phyloP scores from a whole-genome alignment of 2,329 filamentous ascomycete genomes.

The Ophiostoma sp. region DNA sequence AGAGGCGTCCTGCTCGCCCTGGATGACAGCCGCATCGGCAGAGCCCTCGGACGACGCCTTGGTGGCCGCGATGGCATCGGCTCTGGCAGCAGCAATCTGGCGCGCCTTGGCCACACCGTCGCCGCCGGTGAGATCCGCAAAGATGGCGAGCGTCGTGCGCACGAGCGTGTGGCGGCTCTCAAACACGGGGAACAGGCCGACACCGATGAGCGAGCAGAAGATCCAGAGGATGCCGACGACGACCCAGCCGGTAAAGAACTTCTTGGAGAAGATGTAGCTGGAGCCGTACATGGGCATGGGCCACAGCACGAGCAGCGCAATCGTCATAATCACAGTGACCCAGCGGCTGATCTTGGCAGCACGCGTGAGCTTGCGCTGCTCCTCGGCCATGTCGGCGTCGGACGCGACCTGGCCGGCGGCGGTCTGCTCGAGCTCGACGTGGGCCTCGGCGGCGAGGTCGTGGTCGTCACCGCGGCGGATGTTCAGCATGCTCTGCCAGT shows the following conservation, averaged over 20 bases:
- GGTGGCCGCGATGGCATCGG: constrained; percentile 14
- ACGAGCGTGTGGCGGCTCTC: constrained; percentile 66
- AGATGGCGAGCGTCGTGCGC: constrained; percentile 57
- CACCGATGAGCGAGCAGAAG: constrained; percentile 64
- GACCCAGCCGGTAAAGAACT: constrained; percentile 79
- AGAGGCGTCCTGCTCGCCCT: constrained; percentile 2
- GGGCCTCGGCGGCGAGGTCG: constrained; percentile 63
- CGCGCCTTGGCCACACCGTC: constrained; percentile 29
- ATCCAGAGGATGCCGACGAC: constrained; percentile 74
- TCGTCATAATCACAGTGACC: constrained; percentile 31
- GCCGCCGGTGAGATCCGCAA: constrained; percentile 52
- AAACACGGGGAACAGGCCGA: constrained; percentile 75
- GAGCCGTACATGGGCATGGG: constrained; percentile 87
- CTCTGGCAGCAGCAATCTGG: constrained; percentile 26
- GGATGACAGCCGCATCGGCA: constrained; percentile 9
- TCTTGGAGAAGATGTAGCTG: constrained; percentile 73
- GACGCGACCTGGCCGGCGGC: constrained; percentile 38
- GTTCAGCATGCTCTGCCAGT: constrained; percentile 75
- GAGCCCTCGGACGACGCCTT: neutral
- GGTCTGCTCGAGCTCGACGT: constrained; percentile 60
- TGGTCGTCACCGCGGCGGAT: constrained; percentile 76
- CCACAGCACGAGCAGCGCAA: constrained; percentile 75
- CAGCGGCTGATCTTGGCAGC: constrained; percentile 35
- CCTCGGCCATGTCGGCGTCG: constrained; percentile 31
- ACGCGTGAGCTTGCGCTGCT: constrained; percentile 34